These are phyloP conservation scores for Fraxinus cuspidata DNA, from an alignment of 257 asterid genomes.

Conservation along the genomic window DNA sequence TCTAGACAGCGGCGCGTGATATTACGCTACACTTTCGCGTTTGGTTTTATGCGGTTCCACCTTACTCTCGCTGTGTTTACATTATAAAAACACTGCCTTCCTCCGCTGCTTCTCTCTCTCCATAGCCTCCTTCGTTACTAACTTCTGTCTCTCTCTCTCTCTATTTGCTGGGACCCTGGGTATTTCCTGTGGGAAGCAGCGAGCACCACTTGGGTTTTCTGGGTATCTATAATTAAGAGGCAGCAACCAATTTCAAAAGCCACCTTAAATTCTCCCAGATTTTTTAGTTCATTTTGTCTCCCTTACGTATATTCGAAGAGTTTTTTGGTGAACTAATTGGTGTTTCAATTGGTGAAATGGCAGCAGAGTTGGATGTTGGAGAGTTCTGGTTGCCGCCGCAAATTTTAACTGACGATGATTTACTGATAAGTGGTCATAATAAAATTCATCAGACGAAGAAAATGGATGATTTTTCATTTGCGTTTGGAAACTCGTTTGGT, in stretches of 20 bases:
- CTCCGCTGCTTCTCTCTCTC: conserved; percentile 8
- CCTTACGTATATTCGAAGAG: neutral
- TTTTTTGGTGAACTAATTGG: neutral
- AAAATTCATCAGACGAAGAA: conserved; percentile 18
- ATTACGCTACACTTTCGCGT: neutral
- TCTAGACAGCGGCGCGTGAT: neutral
- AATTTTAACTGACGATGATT: conserved; percentile 42
- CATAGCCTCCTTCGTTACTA: neutral
- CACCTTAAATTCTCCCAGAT: neutral
- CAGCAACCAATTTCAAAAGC: conserved; percentile 16
- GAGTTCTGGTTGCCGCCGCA: conserved; percentile 47
- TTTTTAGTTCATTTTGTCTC: neutral
- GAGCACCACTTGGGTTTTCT: neutral
- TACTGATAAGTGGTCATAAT: conserved; percentile 29
- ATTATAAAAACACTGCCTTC: neutral
- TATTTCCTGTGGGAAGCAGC: neutral
- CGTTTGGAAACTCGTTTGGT: conserved; percentile 19
- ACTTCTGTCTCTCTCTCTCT: neutral
- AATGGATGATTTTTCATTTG: conserved; percentile 3
- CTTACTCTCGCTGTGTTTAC: neutral
- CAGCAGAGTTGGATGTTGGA: conserved; percentile 31
- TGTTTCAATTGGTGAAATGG: conserved; percentile 25
- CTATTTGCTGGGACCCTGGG: conserved; percentile 16
- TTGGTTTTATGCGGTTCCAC: conserved; percentile 18
- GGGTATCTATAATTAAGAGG: conserved; percentile 16